Percentiles rank a stretch among this genome's conserved stretches.
phyloP scores from a whole-genome alignment of 345 rosid genomes.

The Ceriops decandra region DNA sequence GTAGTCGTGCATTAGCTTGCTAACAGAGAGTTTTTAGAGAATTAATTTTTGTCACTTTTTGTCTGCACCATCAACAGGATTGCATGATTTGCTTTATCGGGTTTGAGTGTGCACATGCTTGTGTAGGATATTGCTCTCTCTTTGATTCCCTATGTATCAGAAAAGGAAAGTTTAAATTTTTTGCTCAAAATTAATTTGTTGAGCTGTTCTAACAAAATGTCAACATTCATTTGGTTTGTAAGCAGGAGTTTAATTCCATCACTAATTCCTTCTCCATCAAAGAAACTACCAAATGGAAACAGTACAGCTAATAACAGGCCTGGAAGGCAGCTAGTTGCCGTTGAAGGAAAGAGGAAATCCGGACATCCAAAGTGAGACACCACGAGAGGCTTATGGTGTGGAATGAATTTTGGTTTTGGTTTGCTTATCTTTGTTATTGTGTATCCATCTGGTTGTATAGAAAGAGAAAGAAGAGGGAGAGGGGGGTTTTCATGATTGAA shows the following conservation, averaged over 20 bases:
- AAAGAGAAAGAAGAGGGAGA: neutral
- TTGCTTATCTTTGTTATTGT: slow-evolving; percentile 7
- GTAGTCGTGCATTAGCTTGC: no score
- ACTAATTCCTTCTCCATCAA: slow-evolving; percentile 54
- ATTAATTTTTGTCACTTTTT: no score
- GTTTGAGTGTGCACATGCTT: no score
- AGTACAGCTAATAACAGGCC: slow-evolving; percentile 34
- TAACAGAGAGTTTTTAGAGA: no score
- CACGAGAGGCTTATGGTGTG: slow-evolving; percentile 2
- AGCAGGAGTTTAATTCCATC: slow-evolving; percentile 72
- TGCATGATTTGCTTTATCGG: no score
- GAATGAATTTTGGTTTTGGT: neutral
- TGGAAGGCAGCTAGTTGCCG: slow-evolving; percentile 31
- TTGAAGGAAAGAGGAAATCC: slow-evolving; percentile 54
- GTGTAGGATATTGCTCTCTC: no score
- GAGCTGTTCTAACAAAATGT: neutral
- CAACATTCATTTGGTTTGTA: neutral
- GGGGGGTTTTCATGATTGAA: slow-evolving; percentile 7
- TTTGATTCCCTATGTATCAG: no score
- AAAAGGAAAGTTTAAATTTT: no score
- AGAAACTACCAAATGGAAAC: slow-evolving; percentile 42
- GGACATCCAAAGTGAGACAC: slow-evolving; percentile 47
- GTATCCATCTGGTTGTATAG: slow-evolving; percentile 5
- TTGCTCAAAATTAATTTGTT: no score
- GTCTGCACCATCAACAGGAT: no score